These are phyloP conservation scores for Caloboletus firmus DNA, from an alignment of 1,284 basidiomycete species.

Conservation along the genomic window DNA sequence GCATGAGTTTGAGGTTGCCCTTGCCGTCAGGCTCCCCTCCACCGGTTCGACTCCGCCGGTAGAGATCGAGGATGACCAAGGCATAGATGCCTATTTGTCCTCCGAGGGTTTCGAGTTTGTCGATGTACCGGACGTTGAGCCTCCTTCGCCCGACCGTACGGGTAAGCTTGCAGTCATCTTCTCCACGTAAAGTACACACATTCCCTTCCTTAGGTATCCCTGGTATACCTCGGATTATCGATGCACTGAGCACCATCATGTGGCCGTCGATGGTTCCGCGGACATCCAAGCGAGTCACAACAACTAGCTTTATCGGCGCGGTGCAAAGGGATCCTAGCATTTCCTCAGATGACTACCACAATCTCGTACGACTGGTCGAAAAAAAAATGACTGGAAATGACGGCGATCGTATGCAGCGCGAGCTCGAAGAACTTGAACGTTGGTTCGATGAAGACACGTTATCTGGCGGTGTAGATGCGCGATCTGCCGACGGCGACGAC, in stretches of 20 bases:
- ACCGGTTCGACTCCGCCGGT: constrained; percentile 4
- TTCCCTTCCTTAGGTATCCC: constrained; percentile 46
- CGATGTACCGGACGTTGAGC: constrained; percentile 35
- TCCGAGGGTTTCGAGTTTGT: constrained; percentile 74
- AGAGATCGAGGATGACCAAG: constrained; percentile 39
- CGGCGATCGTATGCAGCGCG: constrained; percentile 42
- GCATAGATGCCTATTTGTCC: constrained; percentile 64
- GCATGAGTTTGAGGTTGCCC: constrained; percentile 64
- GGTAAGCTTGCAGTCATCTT: constrained; percentile 16
- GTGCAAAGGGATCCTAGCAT: background rate
- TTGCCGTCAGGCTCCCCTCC: constrained; percentile 57
- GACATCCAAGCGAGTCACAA: constrained; percentile 1
- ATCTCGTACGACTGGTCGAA: constrained; percentile 24
- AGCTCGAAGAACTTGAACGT: constrained; percentile 58
- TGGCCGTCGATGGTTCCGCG: constrained; percentile 68
- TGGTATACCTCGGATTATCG: constrained; percentile 64
- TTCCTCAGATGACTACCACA: constrained; percentile 21
- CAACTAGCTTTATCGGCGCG: background rate
- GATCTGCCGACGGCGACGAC: constrained; percentile 9
- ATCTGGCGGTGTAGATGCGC: constrained; percentile 18
- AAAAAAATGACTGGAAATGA: constrained; percentile 19
- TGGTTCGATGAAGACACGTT: constrained; percentile 56
- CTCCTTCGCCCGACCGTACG: constrained; percentile 12
- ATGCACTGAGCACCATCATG: constrained; percentile 80
- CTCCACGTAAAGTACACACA: background rate